Evolutionary conservation across 805 yeast genomes (phyloP).

Genomic region (Sugiyamaella mastotermitis): DNA sequence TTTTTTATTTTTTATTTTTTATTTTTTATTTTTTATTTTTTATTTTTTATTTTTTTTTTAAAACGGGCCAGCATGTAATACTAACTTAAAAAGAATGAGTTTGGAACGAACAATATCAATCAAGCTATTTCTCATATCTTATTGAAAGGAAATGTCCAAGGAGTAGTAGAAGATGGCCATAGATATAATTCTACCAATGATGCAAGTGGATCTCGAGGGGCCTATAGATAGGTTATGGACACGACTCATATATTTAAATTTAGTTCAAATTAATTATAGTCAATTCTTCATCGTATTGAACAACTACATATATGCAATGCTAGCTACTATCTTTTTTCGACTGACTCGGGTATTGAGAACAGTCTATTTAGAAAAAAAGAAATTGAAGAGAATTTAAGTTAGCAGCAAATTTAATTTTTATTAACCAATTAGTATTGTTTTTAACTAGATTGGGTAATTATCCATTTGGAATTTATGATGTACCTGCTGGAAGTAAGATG

Average conservation of each 20-base stretch:
- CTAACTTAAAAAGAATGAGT: constrained; percentile 43
- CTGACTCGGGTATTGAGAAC: background rate
- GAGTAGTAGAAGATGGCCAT: constrained; percentile 10
- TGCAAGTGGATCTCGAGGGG: constrained; percentile 32
- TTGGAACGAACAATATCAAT: constrained; percentile 52
- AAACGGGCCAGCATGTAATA: constrained; percentile 9
- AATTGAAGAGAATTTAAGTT: background rate
- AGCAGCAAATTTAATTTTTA: background rate
- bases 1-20: too few species aligned
- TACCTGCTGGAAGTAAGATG: too few species aligned
- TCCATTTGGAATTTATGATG: too few species aligned
- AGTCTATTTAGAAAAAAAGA: background rate
- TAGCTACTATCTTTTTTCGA: background rate
- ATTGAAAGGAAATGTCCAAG: constrained; percentile 52
- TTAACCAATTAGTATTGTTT: too few species aligned
- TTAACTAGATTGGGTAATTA: too few species aligned
- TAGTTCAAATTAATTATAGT: background rate
- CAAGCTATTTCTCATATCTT: constrained; percentile 56
- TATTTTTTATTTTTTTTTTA: too few species aligned
- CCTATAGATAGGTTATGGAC: constrained; percentile 2
- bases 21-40: too few species aligned
- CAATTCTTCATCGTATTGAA: too few species aligned
- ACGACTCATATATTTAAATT: background rate
- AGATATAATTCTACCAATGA: constrained; percentile 40
- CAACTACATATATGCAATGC: background rate